These are phyloP conservation scores for Cyclotella atomus DNA, from an alignment of 108 stramenopile genomes.

Conservation along the genomic window DNA sequence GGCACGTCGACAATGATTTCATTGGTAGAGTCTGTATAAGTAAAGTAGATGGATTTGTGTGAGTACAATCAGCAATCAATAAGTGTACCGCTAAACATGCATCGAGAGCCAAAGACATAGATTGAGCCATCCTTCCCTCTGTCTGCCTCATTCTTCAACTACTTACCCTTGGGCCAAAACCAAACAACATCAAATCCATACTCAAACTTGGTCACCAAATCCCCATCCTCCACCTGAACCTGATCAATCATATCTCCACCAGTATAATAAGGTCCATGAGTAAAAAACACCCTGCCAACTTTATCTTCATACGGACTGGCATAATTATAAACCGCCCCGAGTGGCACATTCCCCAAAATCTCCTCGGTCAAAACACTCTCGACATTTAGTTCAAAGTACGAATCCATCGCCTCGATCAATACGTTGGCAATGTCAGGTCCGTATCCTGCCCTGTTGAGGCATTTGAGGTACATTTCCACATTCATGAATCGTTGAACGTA, in stretches of 20 bases:
- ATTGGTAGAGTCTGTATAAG: slow-evolving; percentile 1
- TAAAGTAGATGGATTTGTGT: no score
- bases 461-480: slow-evolving; percentile 25
- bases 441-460: slow-evolving; percentile 16
- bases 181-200: slow-evolving; percentile 35
- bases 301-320: slow-evolving; percentile 16
- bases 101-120: no score
- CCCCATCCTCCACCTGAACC: slow-evolving; percentile 13
- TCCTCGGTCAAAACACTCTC: slow-evolving; percentile 7
- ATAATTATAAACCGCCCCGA: slow-evolving; percentile 19
- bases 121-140: no score
- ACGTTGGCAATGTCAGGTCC: slow-evolving; percentile 25
- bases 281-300: slow-evolving; percentile 14
- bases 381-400: slow-evolving; percentile 21
- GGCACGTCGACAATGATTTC: slow-evolving; percentile 23
- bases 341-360: not conserved
- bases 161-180: slow-evolving; percentile 36
- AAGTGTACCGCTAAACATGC: no score
- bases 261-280: slow-evolving; percentile 15
- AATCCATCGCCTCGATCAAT: slow-evolving; percentile 25
- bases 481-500: slow-evolving; percentile 23
- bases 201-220: slow-evolving; percentile 24
- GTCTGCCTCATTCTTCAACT: no score
- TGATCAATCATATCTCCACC: slow-evolving; percentile 15
- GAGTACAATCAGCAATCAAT: no score